phyloP scores from a whole-genome alignment of 257 asterid genomes.

The Scutellaria galericulata region DNA sequence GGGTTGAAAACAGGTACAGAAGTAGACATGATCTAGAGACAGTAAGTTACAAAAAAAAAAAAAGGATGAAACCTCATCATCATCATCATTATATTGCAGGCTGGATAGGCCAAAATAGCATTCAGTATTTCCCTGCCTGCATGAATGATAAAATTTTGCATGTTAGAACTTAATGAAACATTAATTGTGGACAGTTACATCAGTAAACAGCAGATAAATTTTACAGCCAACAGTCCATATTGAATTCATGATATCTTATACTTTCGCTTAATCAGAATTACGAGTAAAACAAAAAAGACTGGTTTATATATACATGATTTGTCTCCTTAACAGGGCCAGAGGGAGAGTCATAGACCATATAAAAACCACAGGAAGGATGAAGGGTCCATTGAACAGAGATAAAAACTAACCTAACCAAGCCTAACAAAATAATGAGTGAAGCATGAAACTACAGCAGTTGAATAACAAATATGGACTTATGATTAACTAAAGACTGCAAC shows the following conservation, averaged over 20 bases:
- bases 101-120: slow-evolving; percentile 1
- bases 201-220: not conserved
- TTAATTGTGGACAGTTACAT: not conserved
- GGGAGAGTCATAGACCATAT: not conserved
- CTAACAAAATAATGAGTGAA: not conserved
- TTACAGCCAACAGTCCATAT: too few relatives aligned
- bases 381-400: not conserved
- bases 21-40: not conserved
- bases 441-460: not conserved
- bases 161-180: not conserved
- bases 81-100: not conserved
- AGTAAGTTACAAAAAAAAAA: not conserved
- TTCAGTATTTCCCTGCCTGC: slow-evolving; percentile 23
- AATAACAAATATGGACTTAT: not conserved
- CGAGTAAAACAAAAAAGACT: too few relatives aligned
- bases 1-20: not conserved
- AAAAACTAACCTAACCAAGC: not conserved
- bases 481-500: not conserved
- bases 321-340: not conserved
- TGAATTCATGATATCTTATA: not conserved
- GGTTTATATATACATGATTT: not conserved
- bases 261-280: not conserved
- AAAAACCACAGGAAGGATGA: not conserved
- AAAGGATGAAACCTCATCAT: not conserved
- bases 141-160: not conserved